These are phyloP conservation scores for Psilocybe cyanescens DNA, from an alignment of 768 basidiomycete genomes.

Conservation along the genomic window DNA sequence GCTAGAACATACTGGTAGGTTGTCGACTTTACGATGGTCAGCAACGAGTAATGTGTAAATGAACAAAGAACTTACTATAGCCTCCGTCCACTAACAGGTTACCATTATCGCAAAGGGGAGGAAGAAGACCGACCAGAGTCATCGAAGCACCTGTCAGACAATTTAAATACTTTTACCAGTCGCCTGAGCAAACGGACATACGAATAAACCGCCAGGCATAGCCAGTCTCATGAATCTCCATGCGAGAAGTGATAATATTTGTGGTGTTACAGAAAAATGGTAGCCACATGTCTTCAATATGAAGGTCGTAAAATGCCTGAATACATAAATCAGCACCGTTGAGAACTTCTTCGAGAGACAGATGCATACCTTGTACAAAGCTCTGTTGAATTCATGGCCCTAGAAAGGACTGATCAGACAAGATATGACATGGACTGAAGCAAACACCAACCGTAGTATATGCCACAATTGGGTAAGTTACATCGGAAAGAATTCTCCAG, in stretches of 20 bases:
- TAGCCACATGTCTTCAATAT: conserved; percentile 98
- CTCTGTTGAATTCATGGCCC: conserved; percentile 95
- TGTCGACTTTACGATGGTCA: conserved; percentile 64
- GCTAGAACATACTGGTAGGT: conserved; percentile 69
- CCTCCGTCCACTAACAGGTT: conserved; percentile 91
- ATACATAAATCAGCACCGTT: background rate
- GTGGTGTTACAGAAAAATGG: conserved; percentile 98
- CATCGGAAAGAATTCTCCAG: conserved; percentile 92
- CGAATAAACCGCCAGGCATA: conserved; percentile 97
- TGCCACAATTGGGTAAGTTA: conserved; percentile 90
- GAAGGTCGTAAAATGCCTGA: conserved; percentile 89
- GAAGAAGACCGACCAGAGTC: conserved; percentile 94
- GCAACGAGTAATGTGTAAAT: background rate
- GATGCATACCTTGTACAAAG: conserved; percentile 79
- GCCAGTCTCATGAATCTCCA: conserved; percentile 98
- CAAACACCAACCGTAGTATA: conserved; percentile 75
- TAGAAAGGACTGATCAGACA: conserved; percentile 31
- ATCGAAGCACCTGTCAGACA: conserved; percentile 83
- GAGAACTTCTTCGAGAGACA: background rate
- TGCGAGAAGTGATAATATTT: conserved; percentile 92
- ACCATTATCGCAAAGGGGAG: conserved; percentile 94
- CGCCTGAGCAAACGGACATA: conserved; percentile 32
- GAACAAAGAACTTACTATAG: conserved; percentile 59
- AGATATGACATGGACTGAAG: background rate
- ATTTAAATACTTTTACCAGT: conserved; percentile 3